These are phyloP conservation scores for Suillus sp. DNA, from an alignment of 768 basidiomycete genomes.

Conservation along the genomic window DNA sequence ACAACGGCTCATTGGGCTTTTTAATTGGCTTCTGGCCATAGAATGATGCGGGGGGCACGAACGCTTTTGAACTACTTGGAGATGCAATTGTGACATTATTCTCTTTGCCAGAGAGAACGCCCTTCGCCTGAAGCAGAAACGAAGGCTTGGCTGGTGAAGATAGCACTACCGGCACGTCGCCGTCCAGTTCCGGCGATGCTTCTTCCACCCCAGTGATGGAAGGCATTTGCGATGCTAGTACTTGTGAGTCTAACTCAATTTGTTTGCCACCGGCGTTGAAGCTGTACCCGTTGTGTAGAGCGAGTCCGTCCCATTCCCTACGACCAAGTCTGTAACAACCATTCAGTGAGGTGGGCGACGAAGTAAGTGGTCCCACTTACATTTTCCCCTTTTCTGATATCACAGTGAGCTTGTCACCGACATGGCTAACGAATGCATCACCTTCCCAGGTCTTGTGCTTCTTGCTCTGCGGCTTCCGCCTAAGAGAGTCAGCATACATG, in stretches of 20 bases:
- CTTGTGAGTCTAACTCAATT: conserved; percentile 57
- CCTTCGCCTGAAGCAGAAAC: conserved; percentile 10
- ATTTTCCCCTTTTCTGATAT: conserved; percentile 71
- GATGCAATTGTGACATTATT: conserved; percentile 20
- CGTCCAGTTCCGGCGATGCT: conserved; percentile 28
- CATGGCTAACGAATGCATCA: conserved; percentile 61
- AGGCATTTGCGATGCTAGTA: conserved; percentile 56
- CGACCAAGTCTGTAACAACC: conserved; percentile 55
- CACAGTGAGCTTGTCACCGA: conserved; percentile 55
- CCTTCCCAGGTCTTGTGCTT: conserved; percentile 91
- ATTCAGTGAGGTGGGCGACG: conserved; percentile 15
- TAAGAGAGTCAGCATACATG: conserved; percentile 28
- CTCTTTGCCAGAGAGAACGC: conserved; percentile 20
- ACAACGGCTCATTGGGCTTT: conserved; percentile 46
- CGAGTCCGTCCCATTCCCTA: conserved; percentile 59
- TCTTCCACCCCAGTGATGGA: conserved; percentile 37
- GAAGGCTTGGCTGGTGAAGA: conserved; percentile 21
- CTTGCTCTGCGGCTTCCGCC: conserved; percentile 71
- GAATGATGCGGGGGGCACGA: conserved; percentile 61
- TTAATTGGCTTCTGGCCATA: conserved; percentile 47
- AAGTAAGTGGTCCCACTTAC: conserved; percentile 41
- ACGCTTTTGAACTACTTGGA: conserved; percentile 28
- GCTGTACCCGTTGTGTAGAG: conserved; percentile 41
- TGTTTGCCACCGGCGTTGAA: conserved; percentile 59
- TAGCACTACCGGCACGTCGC: conserved; percentile 14